Evolutionary conservation across 2,329 filamentous ascomycete species (phyloP), one percentile per base, ranked within the genome.

Genomic region (Cryphonectria nitschkei): DNA sequence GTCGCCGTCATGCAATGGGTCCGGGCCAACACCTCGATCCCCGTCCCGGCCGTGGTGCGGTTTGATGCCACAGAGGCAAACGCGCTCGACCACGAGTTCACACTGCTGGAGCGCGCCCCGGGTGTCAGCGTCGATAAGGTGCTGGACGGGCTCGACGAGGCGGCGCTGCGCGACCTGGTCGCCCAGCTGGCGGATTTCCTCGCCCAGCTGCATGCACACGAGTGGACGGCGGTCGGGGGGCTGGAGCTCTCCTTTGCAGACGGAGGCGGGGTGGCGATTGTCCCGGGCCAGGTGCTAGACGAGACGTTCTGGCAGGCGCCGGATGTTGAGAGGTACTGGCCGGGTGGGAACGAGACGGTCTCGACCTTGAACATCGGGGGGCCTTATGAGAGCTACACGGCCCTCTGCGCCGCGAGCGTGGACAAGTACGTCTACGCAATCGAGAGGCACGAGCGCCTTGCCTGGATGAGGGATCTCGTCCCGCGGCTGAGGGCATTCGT

Each of bases 251-350:
- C 76, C 19, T 43, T 71, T n/a, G 63, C 61, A 2, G 64, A 68
- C 0, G 74, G 72, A 58, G 3, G 65, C 11, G 41, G 41, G 13
- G 11, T 13, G 41, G 41, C 41, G 41, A 16, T 75, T 13, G 54
- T 73, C 1, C 73, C 74, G 1, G 79, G 77, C 1, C 78, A 74
- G 2, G 67, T 78, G 0, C 64, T 82, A 9, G 80, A 81, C 5
- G 80, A 82, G 66, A 79, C 76, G 11, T 81, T 80, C 58, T 82
- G 81, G 80, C 75, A 78, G 67, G 70, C 50, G 8, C 77, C 77
- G 5, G 79, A 82, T 39, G 68, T 81, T 2, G 73, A 69, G 13
- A 65, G 66, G 22, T 75, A 76, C 61, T 82, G 78, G 78, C 70
- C 72, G 8, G 41, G 41, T 16, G 68, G 65, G 13, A 70, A 66